Base-by-base conservation (phyloP, 2,329 filamentous ascomycete species). In the Nannizziopsis arthrosporioides region DNA sequence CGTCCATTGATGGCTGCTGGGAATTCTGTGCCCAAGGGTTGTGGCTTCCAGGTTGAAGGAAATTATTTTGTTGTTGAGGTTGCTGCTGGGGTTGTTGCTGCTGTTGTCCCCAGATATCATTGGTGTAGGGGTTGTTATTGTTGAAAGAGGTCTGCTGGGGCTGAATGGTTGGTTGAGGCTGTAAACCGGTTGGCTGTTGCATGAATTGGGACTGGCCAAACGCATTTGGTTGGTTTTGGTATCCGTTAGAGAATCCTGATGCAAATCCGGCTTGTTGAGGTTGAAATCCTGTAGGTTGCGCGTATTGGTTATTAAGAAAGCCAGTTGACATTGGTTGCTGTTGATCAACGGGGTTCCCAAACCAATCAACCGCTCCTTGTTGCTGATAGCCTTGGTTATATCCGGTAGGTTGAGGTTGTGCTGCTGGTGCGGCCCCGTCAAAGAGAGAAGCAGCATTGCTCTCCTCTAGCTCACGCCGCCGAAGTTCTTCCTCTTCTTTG, bases 371-470 rank as follows among this genome's bases (percentile, higher is more conserved):
- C 10, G 87, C 86, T 49, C 84, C 84, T 63, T 94, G 90, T 68
- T 98, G 92, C 70, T 96, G 89, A 61, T 98, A 98, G 41, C 90
- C 90, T 69, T 94, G 89, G 67, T 95, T 96, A 71, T 87, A 88
- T 32, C 88, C 90, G 11, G 89, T 96, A 36, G 78, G 80, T 67
- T 89, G 86, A 32, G 84, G 77, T 58, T 87, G 83, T 47, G 78
- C 69, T 3, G 73, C 66, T 32, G 78, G 66, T 5, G 75, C 74
- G 19, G 75, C 73, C 57, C 94, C 85, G 58, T 94, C 89, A 59
- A 98, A 96, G n/a, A 98, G 75, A 15, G 87, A 81, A 42, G 83
- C 75, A 15, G 85, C 82, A 61, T 94, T 95, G 64, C 75, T 83
- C 52, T 90, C 83, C 63, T 95, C 90, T 47, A 94, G 72, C 66